Evolutionary conservation across 1,139 yeast species (phyloP), one percentile per base, ranked within the genome.

Genomic region (Nakaseomyces sp.): DNA sequence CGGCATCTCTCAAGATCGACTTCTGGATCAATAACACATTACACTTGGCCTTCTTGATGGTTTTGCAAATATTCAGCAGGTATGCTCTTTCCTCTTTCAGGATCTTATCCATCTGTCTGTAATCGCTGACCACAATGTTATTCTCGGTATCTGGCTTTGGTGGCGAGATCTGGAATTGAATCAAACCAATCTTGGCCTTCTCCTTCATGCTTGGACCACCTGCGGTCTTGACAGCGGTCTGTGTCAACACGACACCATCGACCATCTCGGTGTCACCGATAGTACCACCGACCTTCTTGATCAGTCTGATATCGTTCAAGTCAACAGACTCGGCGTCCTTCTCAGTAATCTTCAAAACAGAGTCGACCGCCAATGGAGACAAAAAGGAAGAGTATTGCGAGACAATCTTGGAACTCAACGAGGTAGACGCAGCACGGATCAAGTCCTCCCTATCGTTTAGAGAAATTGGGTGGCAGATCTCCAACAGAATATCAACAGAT

Each of bases 131-230:
- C 44, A 93, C 95, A 46, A 91, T 93, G 62, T 89, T 91, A 64
- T 91, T 91, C 68, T 91, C 98, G 83, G 93, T 86, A 63, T 91
- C 99, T 33, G 99, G 99, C 64, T 91, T 91, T 56, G 99, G 99
- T 37, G 99, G 98, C 26, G 97, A 88, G 50, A 91, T 73, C 68
- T 91, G 98, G 70, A 91, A 91, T 67, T 93, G 99, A 51, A 91
- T 76, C 57, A 91, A 74, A 10, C 93, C 99, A 55, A 91, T 87
- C 52, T 72, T 75, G 20, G 98, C 98, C 72, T 89, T 91, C 64
- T 91, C 98, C 65, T 87, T 76, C 63, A 96, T 77, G 8, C 86
- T 74, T 47, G 98, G 98, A n/a, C 97, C 98, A 41, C 96, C 96
- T 2, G 96, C 96, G 50, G 75, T 71, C 64, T 88, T 91, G 49